Percentiles rank a stretch among this genome's conserved stretches.
These are phyloP conservation scores for Meyerozyma carpophila DNA, from an alignment of 1,139 yeast species.

Conservation along the genomic window DNA sequence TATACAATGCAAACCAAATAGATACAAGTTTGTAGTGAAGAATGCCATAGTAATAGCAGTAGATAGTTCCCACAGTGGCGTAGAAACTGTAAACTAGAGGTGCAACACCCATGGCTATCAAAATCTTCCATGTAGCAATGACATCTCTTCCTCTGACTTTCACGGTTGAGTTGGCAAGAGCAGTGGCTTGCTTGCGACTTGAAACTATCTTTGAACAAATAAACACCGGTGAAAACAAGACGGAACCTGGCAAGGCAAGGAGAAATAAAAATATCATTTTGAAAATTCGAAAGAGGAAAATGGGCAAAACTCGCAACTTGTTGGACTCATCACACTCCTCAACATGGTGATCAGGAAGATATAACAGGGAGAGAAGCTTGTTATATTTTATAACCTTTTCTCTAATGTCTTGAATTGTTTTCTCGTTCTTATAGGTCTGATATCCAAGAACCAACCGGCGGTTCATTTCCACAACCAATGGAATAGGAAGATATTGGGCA, in stretches of 20 bases:
- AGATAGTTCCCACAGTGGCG: conserved; percentile 60
- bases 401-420: conserved; percentile 57
- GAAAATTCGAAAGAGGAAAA: conserved; percentile 47
- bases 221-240: conserved; percentile 84
- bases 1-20: conserved; percentile 45
- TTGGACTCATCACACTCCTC: conserved; percentile 51
- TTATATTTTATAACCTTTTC: conserved; percentile 66
- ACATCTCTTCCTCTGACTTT: conserved; percentile 91
- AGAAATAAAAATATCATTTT: conserved; percentile 51
- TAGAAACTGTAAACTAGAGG: conserved; percentile 80
- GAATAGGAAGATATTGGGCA: conserved; percentile 47
- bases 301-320: conserved; percentile 40
- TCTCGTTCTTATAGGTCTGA: conserved; percentile 65
- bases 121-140: conserved; percentile 91
- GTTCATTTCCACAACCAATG: conserved; percentile 84
- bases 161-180: conserved; percentile 83
- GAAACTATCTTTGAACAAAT: conserved; percentile 72
- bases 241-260: conserved; percentile 78
- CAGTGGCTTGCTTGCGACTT: conserved; percentile 64
- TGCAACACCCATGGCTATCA: conserved; percentile 83
- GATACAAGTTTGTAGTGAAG: conserved; percentile 17
- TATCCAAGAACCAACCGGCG: conserved; percentile 80
- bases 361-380: conserved; percentile 56
- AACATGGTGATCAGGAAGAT: conserved; percentile 87
- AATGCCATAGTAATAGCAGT: conserved; percentile 27